phyloP scores from a whole-genome alignment of 352 stramenopile genomes.

The Phytophthora agathidicida region DNA sequence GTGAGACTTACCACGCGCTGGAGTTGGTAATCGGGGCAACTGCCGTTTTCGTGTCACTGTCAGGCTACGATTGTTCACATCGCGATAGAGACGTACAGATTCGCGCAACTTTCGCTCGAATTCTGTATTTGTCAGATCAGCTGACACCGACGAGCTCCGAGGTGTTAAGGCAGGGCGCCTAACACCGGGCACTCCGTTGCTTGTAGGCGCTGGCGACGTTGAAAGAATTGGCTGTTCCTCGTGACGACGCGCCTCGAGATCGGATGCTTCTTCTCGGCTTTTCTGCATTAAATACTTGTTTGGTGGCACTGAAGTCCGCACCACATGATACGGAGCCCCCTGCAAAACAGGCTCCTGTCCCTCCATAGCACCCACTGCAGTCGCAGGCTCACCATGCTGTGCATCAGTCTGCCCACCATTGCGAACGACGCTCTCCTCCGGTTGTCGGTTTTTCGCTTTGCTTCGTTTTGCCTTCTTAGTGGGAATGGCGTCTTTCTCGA shows the following conservation, averaged over 20 bases:
- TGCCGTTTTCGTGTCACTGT: constrained; percentile 72
- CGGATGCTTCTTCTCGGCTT: constrained; percentile 34
- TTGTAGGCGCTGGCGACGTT: constrained; percentile 4
- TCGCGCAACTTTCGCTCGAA: constrained; percentile 62
- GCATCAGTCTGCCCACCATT: neutral
- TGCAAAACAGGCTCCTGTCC: constrained; percentile 5
- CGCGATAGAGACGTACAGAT: constrained; percentile 50
- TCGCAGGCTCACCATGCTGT: neutral
- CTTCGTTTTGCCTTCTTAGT: constrained; percentile 26
- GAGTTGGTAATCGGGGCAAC: constrained; percentile 62
- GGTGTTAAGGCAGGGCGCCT: constrained; percentile 15
- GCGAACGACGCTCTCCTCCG: neutral
- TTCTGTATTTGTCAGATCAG: constrained; percentile 36
- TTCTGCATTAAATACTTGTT: constrained; percentile 59
- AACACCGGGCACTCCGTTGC: constrained; percentile 10
- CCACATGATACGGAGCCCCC: constrained; percentile 32
- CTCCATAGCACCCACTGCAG: neutral
- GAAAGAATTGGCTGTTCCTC: constrained; percentile 26
- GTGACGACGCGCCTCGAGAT: constrained; percentile 15
- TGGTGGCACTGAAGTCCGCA: constrained; percentile 45
- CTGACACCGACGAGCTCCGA: constrained; percentile 11
- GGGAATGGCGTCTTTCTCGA: constrained; percentile 3
- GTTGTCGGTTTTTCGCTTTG: constrained; percentile 8
- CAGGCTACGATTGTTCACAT: constrained; percentile 43
- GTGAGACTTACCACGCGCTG: constrained; percentile 70